phyloP scores from a whole-genome alignment of 192 early-diverging fungal genomes.

The Coemansia sp. region DNA sequence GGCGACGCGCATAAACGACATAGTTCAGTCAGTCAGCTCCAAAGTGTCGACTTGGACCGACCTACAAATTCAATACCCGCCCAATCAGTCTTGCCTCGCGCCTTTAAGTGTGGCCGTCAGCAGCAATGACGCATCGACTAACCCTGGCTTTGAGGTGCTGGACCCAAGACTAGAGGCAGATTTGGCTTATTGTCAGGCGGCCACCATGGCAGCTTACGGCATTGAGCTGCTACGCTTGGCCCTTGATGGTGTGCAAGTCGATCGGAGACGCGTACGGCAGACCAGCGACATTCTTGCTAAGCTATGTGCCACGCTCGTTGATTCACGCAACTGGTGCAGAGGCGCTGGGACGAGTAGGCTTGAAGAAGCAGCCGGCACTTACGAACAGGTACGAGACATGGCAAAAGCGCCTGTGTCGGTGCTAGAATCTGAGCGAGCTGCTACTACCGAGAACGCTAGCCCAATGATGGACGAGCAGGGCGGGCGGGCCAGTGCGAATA shows the following conservation, averaged over 20 bases:
- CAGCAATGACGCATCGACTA: not conserved
- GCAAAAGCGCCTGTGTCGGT: too few species aligned
- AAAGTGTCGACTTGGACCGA: not conserved
- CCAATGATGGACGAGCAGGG: too few species aligned
- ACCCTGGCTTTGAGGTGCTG: not conserved
- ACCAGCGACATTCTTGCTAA: not conserved
- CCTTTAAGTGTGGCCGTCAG: not conserved
- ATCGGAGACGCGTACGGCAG: not conserved
- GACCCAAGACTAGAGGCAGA: not conserved
- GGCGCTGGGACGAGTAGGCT: not conserved
- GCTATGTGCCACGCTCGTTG: too few species aligned
- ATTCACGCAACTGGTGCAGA: too few species aligned
- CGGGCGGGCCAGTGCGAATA: too few species aligned
- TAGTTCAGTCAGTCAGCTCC: not conserved
- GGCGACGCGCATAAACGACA: not conserved
- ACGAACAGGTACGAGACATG: too few species aligned
- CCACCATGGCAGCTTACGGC: too few species aligned
- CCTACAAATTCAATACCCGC: not conserved
- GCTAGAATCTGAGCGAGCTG: too few species aligned
- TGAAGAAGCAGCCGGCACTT: too few species aligned
- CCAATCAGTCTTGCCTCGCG: not conserved
- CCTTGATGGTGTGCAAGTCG: too few species aligned
- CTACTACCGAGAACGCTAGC: too few species aligned
- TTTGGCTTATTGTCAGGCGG: not conserved
- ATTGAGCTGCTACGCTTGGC: too few species aligned